A percentile compares a stretch with the other conserved stretches of the same genome.
Evolutionary conservation across 371 early-diverging fungal species (phyloP).

Genomic region (Syncephalastrum racemosum): DNA sequence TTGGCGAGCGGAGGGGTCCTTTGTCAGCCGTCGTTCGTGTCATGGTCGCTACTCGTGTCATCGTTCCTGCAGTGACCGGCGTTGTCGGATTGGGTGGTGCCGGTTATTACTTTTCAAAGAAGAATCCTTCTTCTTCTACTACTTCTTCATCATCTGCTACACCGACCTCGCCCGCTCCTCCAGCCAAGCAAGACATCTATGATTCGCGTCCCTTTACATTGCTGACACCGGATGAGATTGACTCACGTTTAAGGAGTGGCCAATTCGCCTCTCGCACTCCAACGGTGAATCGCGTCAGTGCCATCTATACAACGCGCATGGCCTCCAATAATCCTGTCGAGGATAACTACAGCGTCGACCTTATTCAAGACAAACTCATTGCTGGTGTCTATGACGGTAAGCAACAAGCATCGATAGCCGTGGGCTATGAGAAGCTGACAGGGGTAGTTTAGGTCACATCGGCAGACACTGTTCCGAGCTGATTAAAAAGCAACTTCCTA

Average conservation of each 20-base stretch:
- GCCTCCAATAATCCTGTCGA: constrained; percentile 49
- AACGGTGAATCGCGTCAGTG: constrained; percentile 22
- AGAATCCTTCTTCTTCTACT: too few relatives aligned
- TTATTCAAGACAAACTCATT: constrained; percentile 28
- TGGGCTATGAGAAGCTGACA: background rate
- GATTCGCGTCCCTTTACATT: constrained; percentile 38
- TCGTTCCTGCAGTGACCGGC: too few relatives aligned
- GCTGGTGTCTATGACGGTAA: constrained; percentile 55
- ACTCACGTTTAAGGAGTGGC: constrained; percentile 28
- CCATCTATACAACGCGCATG: constrained; percentile 38
- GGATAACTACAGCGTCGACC: constrained; percentile 43
- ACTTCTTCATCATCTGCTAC: too few relatives aligned
- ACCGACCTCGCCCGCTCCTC: too few relatives aligned
- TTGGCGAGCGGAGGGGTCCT: too few relatives aligned
- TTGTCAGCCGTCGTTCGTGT: too few relatives aligned
- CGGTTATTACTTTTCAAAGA: too few relatives aligned
- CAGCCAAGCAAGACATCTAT: constrained; percentile 4
- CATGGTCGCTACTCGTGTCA: too few relatives aligned
- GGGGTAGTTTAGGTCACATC: constrained; percentile 32
- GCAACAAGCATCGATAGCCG: background rate
- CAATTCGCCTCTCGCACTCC: constrained; percentile 24
- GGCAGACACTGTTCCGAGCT: constrained; percentile 40
- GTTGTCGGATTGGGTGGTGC: too few relatives aligned
- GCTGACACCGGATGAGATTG: constrained; percentile 29
- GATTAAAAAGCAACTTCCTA: constrained; percentile 41